Evolutionary conservation across 108 stramenopile species (phyloP).

Genomic region (Nitzschia putrida): DNA sequence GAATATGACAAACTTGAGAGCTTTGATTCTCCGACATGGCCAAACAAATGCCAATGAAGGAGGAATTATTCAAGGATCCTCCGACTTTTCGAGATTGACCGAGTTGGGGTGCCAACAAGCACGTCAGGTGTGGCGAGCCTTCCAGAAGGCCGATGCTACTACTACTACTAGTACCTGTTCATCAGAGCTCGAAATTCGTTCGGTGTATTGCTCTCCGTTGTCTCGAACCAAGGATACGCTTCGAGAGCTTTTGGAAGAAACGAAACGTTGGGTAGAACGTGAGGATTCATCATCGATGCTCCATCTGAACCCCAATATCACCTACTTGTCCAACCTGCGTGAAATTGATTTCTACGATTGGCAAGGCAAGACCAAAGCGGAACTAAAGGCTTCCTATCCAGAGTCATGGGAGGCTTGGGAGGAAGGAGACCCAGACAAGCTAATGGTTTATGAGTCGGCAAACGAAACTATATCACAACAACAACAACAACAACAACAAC

Average conservation of each 20-base stretch:
- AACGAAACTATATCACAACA: neutral
- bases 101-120: slow-evolving; percentile 42
- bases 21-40: slow-evolving; percentile 46
- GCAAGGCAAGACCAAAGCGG: slow-evolving; percentile 35
- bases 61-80: slow-evolving; percentile 41
- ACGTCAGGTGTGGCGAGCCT: slow-evolving; percentile 1
- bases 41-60: slow-evolving; percentile 47
- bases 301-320: no score
- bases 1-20: neutral
- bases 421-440: slow-evolving; percentile 25
- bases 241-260: slow-evolving; percentile 2
- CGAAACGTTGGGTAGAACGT: no score
- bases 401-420: slow-evolving; percentile 42
- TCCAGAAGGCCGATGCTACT: neutral
- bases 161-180: neutral
- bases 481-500: neutral
- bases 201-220: slow-evolving; percentile 37
- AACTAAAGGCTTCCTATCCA: slow-evolving; percentile 24
- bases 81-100: slow-evolving; percentile 46
- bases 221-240: slow-evolving; percentile 39
- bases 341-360: slow-evolving; percentile 56
- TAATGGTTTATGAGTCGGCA: slow-evolving; percentile 14
- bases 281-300: no score
- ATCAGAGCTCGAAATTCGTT: neutral
- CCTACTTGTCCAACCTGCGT: slow-evolving; percentile 25